phyloP scores from a whole-genome alignment of 2,329 filamentous ascomycete genomes.

The Escovopsis sp. region DNA sequence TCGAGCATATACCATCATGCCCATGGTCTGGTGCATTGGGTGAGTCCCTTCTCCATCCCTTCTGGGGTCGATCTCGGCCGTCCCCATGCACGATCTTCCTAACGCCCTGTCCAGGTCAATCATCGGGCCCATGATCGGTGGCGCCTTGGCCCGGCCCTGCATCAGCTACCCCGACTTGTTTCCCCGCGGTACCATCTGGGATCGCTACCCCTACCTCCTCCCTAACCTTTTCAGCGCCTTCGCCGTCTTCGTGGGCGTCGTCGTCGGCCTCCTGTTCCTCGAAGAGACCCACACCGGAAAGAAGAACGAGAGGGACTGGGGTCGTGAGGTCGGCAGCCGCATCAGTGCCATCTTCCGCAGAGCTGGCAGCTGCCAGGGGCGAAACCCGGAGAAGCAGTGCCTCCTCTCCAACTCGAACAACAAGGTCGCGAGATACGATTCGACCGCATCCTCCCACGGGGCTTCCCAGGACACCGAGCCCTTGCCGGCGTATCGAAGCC shows the following conservation, averaged over 20 bases:
- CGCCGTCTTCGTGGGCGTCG: constrained; percentile 62
- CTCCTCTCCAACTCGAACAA: constrained; percentile 51
- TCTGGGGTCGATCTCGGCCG: background rate
- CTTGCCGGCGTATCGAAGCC: constrained; percentile 51
- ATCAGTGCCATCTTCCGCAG: constrained; percentile 35
- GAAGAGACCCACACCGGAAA: constrained; percentile 86
- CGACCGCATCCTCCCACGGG: constrained; percentile 8
- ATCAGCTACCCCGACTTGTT: constrained; percentile 68
- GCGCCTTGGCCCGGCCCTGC: constrained; percentile 75
- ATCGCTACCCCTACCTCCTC: constrained; percentile 75
- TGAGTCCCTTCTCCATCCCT: constrained; percentile 32
- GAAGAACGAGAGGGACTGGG: constrained; percentile 61
- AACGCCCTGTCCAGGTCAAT: constrained; percentile 55
- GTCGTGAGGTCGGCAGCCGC: constrained; percentile 62
- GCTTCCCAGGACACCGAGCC: constrained; percentile 21
- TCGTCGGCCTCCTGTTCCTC: constrained; percentile 70
- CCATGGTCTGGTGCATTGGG: constrained; percentile 94
- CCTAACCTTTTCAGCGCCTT: constrained; percentile 80
- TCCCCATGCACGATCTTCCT: constrained; percentile 9
- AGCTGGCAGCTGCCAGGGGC: constrained; percentile 19
- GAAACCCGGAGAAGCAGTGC: constrained; percentile 42
- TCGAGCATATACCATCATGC: constrained; percentile 93
- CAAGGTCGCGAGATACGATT: constrained; percentile 48
- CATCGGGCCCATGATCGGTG: constrained; percentile 81
- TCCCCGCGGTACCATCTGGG: constrained; percentile 60